Evolutionary conservation across 805 yeast species (phyloP), one percentile per base, ranked within the genome.

Genomic region (Saccharomycopsis vini): DNA sequence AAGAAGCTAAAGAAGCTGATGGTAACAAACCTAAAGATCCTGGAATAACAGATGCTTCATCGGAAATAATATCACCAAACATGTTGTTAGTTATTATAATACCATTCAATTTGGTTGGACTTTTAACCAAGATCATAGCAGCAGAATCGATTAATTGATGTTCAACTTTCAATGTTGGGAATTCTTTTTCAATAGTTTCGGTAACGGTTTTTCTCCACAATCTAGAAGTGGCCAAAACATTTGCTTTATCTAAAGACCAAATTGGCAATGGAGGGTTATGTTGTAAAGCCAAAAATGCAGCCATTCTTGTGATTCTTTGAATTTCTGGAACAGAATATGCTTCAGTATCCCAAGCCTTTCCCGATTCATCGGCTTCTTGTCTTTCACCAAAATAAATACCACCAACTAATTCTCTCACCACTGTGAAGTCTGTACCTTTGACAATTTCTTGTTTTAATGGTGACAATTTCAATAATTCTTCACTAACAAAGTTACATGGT

Each of bases 111-210:
- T 79, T 79, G 35, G 89, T 82, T 56, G 98, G 98, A 50, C 75
- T 78, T 67, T 92, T 88, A 56, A 92, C 84, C 55, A 92, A 69
- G 59, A 90, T 90, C 98, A 92, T 92, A 40, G 98, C 97, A 42
- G 98, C 98, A 12, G 97, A 89, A 66, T 92, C 98, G 57, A 92
- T 90, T 63, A 92, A 75, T 71, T 92, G 98, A 67, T 92, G 96
- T 62, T 90, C 86, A 37, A 89, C 72, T 22, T 72, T 74, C 57
- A 92, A 69, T 56, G 80, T 83, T 43, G 98, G 98, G 72, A 92
- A 92, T 66, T 92, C 98, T 50, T 79, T 76, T 49, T 72, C 67
- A 54, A 92, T 82, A 37, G 89, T 84, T 58, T 81, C 77, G 54
- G 42, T 85, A 36, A 90, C 96, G 16, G 95, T 86, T 63, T 77